Conservation (phyloP, 2,329 filamentous ascomycete species). For the Cadophora sp. region DNA sequence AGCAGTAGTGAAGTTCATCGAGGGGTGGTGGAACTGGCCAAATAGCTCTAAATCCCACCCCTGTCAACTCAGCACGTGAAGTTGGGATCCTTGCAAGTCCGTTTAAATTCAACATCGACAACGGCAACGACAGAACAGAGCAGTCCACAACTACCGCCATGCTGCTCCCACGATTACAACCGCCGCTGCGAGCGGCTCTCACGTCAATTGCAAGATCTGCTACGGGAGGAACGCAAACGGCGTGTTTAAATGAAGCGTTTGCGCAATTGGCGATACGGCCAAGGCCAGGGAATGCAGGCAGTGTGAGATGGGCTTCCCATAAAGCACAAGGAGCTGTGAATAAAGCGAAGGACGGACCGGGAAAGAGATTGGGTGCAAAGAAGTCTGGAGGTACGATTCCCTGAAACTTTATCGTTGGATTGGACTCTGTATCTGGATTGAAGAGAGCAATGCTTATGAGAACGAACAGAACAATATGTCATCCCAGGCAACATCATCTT, state of each 20-base stretch:
- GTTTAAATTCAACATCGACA: constrained; percentile 18
- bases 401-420: not conserved
- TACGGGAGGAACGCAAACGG: constrained; percentile 24
- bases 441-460: not conserved
- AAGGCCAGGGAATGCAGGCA: not conserved
- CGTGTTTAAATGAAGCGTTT: constrained; percentile 42
- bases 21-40: constrained; percentile 17
- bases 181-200: constrained; percentile 50
- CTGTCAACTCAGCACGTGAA: constrained; percentile 8
- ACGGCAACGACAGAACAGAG: constrained; percentile 30
- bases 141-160: constrained; percentile 41
- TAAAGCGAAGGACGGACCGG: constrained; percentile 71
- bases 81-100: constrained; percentile 10
- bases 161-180: constrained; percentile 53
- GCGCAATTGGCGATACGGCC: constrained; percentile 36
- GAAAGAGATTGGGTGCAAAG: constrained; percentile 94
- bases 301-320: constrained; percentile 44
- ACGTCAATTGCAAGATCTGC: constrained; percentile 39
- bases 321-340: constrained; percentile 75
- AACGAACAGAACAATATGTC: constrained; percentile 78
- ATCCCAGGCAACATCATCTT: constrained; percentile 98
- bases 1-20: constrained; percentile 2
- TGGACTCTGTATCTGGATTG: not conserved
- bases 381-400: constrained; percentile 76
- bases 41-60: constrained; percentile 18